These are phyloP conservation scores for Podospora bellae-mahoneyi DNA, from an alignment of 495 filamentous ascomycete genomes.

Conservation along the genomic window DNA sequence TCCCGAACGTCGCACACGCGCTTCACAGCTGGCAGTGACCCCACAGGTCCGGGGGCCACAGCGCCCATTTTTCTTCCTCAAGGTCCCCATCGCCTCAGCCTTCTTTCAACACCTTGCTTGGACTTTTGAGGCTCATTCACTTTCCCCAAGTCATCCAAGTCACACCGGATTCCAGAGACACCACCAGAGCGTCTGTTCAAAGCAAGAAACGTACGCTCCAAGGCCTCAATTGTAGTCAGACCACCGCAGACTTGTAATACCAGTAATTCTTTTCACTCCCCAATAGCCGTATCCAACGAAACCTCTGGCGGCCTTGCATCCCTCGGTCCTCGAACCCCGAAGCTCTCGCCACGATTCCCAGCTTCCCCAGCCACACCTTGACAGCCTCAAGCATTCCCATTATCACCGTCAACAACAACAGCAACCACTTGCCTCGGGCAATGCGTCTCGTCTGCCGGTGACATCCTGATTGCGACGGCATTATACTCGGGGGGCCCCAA, in stretches of 20 bases:
- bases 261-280: background rate
- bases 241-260: background rate
- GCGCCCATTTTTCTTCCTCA: conserved; percentile 20
- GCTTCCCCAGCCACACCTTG: conserved; percentile 50
- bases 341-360: conserved; percentile 53
- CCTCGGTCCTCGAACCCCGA: background rate
- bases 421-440: conserved; percentile 27
- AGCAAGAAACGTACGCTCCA: background rate
- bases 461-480: conserved; percentile 23
- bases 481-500: conserved; percentile 4
- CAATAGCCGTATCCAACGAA: background rate
- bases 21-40: background rate
- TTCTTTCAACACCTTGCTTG: conserved; percentile 15
- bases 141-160: conserved; percentile 2
- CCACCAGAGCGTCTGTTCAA: background rate
- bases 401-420: conserved; percentile 12
- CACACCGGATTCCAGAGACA: conserved; percentile 1
- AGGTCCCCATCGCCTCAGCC: conserved; percentile 14
- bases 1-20: conserved; percentile 13
- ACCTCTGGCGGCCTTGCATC: background rate
- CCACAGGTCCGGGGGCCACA: conserved; percentile 11
- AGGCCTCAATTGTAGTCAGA: background rate
- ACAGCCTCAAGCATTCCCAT: conserved; percentile 31
- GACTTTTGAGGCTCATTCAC: conserved; percentile 11
- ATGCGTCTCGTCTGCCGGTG: conserved; percentile 42